Conservation (phyloP, 1,284 basidiomycete genomes). For the Apiotrichum akiyoshidainum region DNA sequence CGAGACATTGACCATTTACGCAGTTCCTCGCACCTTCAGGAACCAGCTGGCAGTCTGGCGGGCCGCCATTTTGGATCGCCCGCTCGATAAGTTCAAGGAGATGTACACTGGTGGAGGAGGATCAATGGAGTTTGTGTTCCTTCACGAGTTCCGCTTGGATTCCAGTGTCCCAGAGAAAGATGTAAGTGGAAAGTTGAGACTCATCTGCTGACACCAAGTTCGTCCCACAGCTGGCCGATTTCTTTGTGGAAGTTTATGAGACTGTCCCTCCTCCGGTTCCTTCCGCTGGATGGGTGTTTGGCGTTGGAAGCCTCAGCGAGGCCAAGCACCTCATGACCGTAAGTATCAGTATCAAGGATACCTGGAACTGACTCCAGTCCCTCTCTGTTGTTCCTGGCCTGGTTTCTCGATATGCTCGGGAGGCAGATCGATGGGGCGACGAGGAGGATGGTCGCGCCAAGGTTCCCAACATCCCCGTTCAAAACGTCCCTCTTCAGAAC, state of each 20-base stretch:
- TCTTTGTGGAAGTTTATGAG: slow-evolving; percentile 31
- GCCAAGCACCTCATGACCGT: slow-evolving; percentile 15
- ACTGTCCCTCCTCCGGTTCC: slow-evolving; percentile 19
- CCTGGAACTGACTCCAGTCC: slow-evolving; percentile 1
- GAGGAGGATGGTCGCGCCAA: not conserved
- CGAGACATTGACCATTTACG: no score
- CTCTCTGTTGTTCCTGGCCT: not conserved
- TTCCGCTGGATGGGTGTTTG: slow-evolving; percentile 19
- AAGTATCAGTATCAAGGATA: not conserved
- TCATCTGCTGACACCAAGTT: slow-evolving; percentile 20
- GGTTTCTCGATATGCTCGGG: not conserved
- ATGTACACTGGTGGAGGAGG: no score
- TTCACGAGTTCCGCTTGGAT: slow-evolving; percentile 16
- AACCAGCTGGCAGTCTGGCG: no score
- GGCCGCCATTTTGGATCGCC: no score
- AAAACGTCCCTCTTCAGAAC: no score
- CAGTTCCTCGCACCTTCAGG: no score
- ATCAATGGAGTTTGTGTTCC: not conserved
- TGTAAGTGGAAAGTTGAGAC: slow-evolving; percentile 24
- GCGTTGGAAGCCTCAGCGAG: slow-evolving; percentile 17
- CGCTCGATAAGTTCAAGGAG: no score
- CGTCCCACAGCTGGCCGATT: slow-evolving; percentile 28
- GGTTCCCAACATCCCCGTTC: not conserved
- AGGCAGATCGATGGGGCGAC: not conserved
- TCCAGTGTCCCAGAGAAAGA: slow-evolving; percentile 25